Conservation (phyloP, 305 asterid species). For the Fraxinus floribunda region DNA sequence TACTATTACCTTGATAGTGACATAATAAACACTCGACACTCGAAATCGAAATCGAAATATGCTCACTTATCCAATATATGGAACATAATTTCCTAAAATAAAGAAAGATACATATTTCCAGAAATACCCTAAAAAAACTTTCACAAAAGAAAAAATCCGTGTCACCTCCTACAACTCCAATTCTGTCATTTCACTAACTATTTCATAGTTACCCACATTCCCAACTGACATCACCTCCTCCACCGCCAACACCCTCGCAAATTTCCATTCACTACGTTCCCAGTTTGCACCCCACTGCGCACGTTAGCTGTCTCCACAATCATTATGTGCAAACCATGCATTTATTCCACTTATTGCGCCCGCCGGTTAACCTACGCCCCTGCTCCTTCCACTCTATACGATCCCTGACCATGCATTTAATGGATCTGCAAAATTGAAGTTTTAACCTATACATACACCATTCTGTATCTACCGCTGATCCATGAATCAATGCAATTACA, state of each 20-base stretch:
- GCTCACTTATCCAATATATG: too few relatives aligned
- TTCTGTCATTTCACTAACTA: background rate
- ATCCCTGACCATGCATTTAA: conserved; percentile 48
- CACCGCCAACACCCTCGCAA: conserved; percentile 5
- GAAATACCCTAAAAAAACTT: background rate
- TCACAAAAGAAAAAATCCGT: background rate
- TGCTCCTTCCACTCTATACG: background rate
- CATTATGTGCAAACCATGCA: conserved; percentile 50
- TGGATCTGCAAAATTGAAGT: conserved; percentile 47
- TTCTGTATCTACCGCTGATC: conserved; percentile 29
- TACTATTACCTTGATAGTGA: too few relatives aligned
- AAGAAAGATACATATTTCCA: background rate
- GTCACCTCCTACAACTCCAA: background rate
- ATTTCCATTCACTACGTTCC: conserved; percentile 30
- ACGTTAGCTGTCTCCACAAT: conserved; percentile 60
- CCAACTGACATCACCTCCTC: background rate
- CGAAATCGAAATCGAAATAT: too few relatives aligned
- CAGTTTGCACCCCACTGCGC: conserved; percentile 45
- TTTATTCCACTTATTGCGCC: conserved; percentile 26
- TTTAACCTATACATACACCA: conserved; percentile 29
- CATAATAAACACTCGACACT: too few relatives aligned
- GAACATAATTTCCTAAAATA: too few relatives aligned
- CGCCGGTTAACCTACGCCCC: conserved; percentile 61
- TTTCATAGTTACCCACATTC: background rate
- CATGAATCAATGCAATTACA: conserved; percentile 5